Evolutionary conservation across 331 rosid species (phyloP), one percentile per base, ranked within the genome.

Genomic region (Pyrus hybrid): DNA sequence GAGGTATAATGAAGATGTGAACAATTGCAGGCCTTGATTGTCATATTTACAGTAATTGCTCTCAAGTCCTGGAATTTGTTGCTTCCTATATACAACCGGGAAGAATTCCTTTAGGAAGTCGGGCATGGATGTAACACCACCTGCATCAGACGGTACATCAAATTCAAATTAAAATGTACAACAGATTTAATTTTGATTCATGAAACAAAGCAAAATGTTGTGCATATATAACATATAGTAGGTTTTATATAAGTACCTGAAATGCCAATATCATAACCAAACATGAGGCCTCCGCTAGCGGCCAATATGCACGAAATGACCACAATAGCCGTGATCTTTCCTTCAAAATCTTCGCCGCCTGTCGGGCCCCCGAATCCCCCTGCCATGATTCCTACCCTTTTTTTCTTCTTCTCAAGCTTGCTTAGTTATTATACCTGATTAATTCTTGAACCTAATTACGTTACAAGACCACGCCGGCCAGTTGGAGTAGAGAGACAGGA

Each of bases 31-130:
- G 7, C 53, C 58, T 53, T 89, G 84, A 20, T 87, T 89, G 67
- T 93, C 85, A 68, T 93, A 90, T 78, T 93, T 93, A 62, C 98
- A 93, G 82, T 93, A 93, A 72, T 93, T 93, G 71, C 90, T 86
- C 1, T 86, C 89, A 3, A 13, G 66, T 6, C 37, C n/a, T 2
- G 13, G 11, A 22, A 58, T 58, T 21, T 68, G 37, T 26, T 84
- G 82, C 45, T 22, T 88, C 26, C 0, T 9, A 63, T 91, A 87
- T 2, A 89, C 89, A 0, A 7, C 67, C 0, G 93, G 93, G 53
- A 88, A 91, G 71, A 91, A 89, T 2, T 60, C 14, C 16, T 76
- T 0, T 29, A 87, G 37, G 67, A 91, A 91, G 9, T 70, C 35
- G 5, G 91, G 89, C 93, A 87, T 89, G 0, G 93, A 73, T 54